Conservation (phyloP, 768 basidiomycete species). For the Mycena vitilis region DNA sequence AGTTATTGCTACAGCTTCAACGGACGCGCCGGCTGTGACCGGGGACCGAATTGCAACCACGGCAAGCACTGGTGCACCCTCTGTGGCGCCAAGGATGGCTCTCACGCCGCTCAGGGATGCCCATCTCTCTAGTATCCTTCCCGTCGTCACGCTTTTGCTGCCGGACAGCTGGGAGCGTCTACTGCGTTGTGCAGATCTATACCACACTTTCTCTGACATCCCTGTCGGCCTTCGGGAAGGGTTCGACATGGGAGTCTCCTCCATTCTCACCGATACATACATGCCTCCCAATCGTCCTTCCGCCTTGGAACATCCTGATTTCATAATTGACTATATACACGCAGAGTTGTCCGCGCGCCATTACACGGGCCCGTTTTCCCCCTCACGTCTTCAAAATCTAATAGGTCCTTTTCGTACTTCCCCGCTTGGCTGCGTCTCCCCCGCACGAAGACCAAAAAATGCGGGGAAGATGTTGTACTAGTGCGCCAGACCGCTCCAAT, state of each 20-base stretch:
- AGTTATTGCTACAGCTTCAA: conserved; percentile 36
- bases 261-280: conserved; percentile 23
- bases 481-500: neutral
- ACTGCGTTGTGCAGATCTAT: conserved; percentile 22
- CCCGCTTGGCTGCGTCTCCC: conserved; percentile 34
- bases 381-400: too few relatives aligned
- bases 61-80: conserved; percentile 35
- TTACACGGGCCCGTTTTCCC: too few relatives aligned
- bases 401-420: too few relatives aligned
- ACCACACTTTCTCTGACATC: conserved; percentile 38
- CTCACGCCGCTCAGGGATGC: conserved; percentile 38
- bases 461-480: neutral
- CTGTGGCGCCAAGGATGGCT: conserved; percentile 17
- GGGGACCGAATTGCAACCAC: neutral
- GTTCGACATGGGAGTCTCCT: conserved; percentile 40
- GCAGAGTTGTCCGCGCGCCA: too few relatives aligned
- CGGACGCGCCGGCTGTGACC: conserved; percentile 19
- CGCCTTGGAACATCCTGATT: conserved; percentile 26
- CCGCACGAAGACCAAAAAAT: conserved; percentile 25
- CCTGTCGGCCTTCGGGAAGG: conserved; percentile 37
- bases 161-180: conserved; percentile 37
- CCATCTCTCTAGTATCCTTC: conserved; percentile 31
- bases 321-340: conserved; percentile 8
- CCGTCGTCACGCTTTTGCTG: conserved; percentile 39
- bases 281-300: conserved; percentile 41